Conservation (phyloP, 306 rosid species). For the Geum urbanum region DNA sequence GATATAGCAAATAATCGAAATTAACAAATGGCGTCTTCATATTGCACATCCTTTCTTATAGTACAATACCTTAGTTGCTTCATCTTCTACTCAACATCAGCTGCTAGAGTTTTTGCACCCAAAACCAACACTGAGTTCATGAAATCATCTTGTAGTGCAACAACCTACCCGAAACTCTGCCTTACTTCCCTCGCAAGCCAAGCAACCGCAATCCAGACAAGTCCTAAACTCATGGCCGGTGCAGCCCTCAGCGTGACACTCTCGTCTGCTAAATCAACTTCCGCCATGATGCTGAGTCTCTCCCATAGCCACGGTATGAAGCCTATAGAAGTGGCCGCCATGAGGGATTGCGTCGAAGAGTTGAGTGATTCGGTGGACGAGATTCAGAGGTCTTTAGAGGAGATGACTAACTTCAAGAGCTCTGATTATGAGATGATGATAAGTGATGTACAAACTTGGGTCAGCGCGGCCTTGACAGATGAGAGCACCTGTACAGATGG, state of each 20-base stretch:
- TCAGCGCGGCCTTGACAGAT: conserved; percentile 71
- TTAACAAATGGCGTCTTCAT: conserved; percentile 31
- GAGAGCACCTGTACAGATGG: conserved; percentile 66
- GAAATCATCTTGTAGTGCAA: conserved; percentile 55
- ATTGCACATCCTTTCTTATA: conserved; percentile 24
- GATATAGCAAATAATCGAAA: no score
- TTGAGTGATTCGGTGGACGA: conserved; percentile 52
- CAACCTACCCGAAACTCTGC: conserved; percentile 67
- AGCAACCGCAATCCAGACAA: conserved; percentile 45
- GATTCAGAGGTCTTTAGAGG: conserved; percentile 42
- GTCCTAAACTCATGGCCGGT: conserved; percentile 40
- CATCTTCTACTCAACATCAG: conserved; percentile 16
- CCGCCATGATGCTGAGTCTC: conserved; percentile 29
- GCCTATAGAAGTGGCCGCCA: conserved; percentile 46
- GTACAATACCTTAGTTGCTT: conserved; percentile 1
- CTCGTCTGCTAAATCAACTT: conserved; percentile 43
- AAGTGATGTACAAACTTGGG: conserved; percentile 69
- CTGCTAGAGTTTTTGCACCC: conserved; percentile 19
- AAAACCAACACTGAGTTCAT: conserved; percentile 46
- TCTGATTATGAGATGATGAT: conserved; percentile 35
- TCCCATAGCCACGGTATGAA: conserved; percentile 31
- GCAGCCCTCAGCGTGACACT: conserved; percentile 62
- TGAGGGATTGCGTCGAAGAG: conserved; percentile 70
- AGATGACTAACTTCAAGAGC: conserved; percentile 36
- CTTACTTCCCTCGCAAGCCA: conserved; percentile 54